phyloP scores from a whole-genome alignment of 768 basidiomycete genomes.

The Leccinum disarticulatum region DNA sequence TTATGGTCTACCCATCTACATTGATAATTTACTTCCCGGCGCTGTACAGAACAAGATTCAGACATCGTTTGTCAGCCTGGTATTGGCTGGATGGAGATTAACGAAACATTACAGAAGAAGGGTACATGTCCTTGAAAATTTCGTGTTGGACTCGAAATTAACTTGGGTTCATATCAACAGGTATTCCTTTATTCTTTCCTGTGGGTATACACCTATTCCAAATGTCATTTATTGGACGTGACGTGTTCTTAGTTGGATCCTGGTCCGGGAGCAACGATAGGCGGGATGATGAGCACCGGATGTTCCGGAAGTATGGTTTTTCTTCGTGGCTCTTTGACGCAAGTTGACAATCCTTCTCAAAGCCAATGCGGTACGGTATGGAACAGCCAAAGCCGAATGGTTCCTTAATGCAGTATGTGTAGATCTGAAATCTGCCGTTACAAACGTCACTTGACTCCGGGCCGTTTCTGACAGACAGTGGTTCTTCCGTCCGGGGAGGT shows the following conservation, averaged over 20 bases:
- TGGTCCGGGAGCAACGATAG: conserved; percentile 77
- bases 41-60: conserved; percentile 55
- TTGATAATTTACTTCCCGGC: background rate
- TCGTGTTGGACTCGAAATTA: background rate
- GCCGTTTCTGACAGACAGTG: conserved; percentile 59
- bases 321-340: background rate
- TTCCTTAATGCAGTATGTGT: conserved; percentile 76
- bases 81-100: conserved; percentile 68
- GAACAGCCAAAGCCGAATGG: conserved; percentile 89
- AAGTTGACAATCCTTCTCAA: conserved; percentile 19
- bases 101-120: conserved; percentile 61
- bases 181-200: conserved; percentile 82
- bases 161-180: conserved; percentile 30
- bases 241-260: conserved; percentile 58
- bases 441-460: background rate
- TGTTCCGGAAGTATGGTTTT: conserved; percentile 72
- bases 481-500: conserved; percentile 88
- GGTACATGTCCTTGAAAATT: conserved; percentile 33
- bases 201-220: conserved; percentile 36
- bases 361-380: conserved; percentile 83
- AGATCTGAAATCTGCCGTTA: background rate
- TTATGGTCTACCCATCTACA: background rate
- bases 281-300: conserved; percentile 85
- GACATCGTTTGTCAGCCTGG: conserved; percentile 79
- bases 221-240: background rate